Percentiles rank a stretch among this genome's conserved stretches.
Evolutionary conservation across 2,329 filamentous ascomycete species (phyloP).

Genomic region (Trichoderma sp.): DNA sequence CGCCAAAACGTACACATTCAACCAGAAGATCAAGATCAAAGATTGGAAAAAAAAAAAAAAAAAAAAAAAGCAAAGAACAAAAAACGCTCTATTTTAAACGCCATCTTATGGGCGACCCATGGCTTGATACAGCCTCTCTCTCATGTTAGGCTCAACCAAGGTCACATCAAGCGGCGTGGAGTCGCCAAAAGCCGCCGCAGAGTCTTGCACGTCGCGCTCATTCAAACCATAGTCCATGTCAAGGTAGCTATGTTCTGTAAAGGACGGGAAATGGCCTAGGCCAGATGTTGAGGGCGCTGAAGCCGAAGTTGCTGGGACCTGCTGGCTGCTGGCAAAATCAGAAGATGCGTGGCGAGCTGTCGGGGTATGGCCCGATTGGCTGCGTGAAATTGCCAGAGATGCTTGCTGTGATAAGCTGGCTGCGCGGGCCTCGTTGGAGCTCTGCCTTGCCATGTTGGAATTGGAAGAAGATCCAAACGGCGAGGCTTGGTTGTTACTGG

Average conservation of each 20-base stretch:
- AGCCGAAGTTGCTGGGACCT: slow-evolving; percentile 29
- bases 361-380: slow-evolving; percentile 28
- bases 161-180: slow-evolving; percentile 33
- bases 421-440: slow-evolving; percentile 24
- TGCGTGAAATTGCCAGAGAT: slow-evolving; percentile 14
- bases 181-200: slow-evolving; percentile 32
- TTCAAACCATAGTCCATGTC: slow-evolving; percentile 36
- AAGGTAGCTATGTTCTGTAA: slow-evolving; percentile 34
- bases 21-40: neutral
- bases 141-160: slow-evolving; percentile 34
- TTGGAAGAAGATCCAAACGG: slow-evolving; percentile 32
- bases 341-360: slow-evolving; percentile 26
- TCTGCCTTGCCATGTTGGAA: slow-evolving; percentile 29
- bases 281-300: slow-evolving; percentile 27
- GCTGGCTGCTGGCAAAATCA: slow-evolving; percentile 30
- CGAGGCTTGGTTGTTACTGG: slow-evolving; percentile 21
- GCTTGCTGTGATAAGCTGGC: slow-evolving; percentile 26
- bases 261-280: slow-evolving; percentile 32
- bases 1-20: neutral
- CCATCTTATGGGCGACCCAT: slow-evolving; percentile 31
- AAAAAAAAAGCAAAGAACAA: neutral
- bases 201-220: slow-evolving; percentile 32
- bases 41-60: neutral
- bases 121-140: slow-evolving; percentile 34
- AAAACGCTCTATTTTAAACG: neutral